Evolutionary conservation across 495 filamentous ascomycete species (phyloP), one percentile per base, ranked within the genome.

Genomic region (Aspergillus panamensis): DNA sequence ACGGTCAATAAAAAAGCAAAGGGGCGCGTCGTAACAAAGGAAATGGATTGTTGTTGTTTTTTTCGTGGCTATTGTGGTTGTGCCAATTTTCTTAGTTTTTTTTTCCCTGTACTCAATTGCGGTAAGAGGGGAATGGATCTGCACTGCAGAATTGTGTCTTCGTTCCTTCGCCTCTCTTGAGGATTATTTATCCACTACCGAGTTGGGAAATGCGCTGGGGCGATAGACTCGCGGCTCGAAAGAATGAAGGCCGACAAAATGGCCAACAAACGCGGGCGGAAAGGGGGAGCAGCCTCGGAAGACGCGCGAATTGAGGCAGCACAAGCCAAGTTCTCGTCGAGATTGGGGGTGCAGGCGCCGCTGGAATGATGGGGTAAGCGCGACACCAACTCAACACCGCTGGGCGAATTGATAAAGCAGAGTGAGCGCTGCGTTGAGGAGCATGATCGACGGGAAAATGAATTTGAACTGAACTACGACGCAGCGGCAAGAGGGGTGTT

Each of bases 61-160:
- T 42, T 48, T n/a, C 8, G 19, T 47, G 42, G 10, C 29, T 30
- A 19, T 54, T 43, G 49, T 60, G 14, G 6, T 59, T 45, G 42
- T 20, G 42, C 16, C 16, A 21, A 21, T 42, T 40, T 54, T 59
- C 6, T 37, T 47, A 20, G 7, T 50, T 57, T 43, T 17, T 57
- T 44, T 43, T 43, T 54, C 45, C 37, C 29, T 9, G 20, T 48
- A 51, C 16, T 55, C 55, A 48, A 44, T 30, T 35, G 54, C 52
- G 53, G 56, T 17, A 55, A 63, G 45, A 59, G 10, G 21, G 29
- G 17, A n/a, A 55, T 43, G 45, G 58, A 62, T 62, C 64, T 66
- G 64, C 64, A 54, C 64, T 63, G 64, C 64, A 66, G 64, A 63
- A 61, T 60, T 61, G 58, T 55, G 55, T 59, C 21, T 62, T 35